Evolutionary conservation across 2,329 filamentous ascomycete genomes (phyloP).

Genomic region (Akanthomyces muscarius): DNA sequence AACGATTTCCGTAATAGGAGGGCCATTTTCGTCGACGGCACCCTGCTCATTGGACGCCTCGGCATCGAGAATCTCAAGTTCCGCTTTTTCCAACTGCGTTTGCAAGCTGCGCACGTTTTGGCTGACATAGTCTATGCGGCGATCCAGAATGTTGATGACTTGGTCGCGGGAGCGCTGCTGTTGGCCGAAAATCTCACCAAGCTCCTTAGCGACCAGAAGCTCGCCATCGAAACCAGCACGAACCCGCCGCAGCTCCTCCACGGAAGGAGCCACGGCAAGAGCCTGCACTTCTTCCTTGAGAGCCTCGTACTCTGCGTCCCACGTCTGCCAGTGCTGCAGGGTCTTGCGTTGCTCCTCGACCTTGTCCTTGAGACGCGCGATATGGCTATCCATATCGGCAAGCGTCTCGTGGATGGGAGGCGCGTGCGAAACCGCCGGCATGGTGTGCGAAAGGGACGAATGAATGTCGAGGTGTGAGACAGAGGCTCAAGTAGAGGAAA

Average conservation of each 20-base stretch:
- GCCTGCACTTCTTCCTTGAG: conserved; percentile 75
- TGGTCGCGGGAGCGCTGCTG: conserved; percentile 33
- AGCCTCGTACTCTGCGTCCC: conserved; percentile 87
- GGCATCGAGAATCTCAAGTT: conserved; percentile 65
- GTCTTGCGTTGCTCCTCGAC: conserved; percentile 66
- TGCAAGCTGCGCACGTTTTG: conserved; percentile 73
- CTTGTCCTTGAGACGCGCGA: conserved; percentile 70
- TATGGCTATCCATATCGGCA: conserved; percentile 69
- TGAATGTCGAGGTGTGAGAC: background rate
- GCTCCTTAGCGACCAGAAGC: conserved; percentile 55
- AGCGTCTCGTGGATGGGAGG: conserved; percentile 46
- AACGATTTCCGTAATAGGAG: conserved; percentile 84
- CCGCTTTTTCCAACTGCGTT: conserved; percentile 64
- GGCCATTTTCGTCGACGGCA: conserved; percentile 60
- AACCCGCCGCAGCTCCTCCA: conserved; percentile 53
- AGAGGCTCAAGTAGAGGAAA: background rate
- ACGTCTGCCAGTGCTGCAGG: conserved; percentile 82
- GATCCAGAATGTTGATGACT: conserved; percentile 58
- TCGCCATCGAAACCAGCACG: conserved; percentile 58
- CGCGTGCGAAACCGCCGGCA: conserved; percentile 9
- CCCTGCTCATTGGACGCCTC: conserved; percentile 58
- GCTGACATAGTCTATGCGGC: conserved; percentile 84
- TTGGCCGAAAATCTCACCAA: conserved; percentile 43
- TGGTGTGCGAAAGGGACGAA: conserved; percentile 4
- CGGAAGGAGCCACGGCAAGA: conserved; percentile 41